Evolutionary conservation across 495 filamentous ascomycete species (phyloP), one percentile per base, ranked within the genome.

Genomic region (Talaromyces ruber): DNA sequence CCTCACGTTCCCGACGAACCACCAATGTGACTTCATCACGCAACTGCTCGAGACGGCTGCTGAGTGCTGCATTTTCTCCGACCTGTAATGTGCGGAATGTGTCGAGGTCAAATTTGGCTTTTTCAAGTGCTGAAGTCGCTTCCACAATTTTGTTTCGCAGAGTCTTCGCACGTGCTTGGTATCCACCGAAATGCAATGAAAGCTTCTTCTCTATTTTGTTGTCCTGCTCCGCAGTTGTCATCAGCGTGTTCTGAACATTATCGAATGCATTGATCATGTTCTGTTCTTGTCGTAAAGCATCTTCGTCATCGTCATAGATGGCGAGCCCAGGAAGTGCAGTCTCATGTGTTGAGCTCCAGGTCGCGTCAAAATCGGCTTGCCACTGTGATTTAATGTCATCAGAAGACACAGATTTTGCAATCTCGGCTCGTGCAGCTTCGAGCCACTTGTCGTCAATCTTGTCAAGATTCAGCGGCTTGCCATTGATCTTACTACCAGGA

Each of bases 121-220:
- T 87, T 64, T 86, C 84, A 24, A 97, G 76, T 0, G 87, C 89
- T n/a, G 85, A 81, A 26, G 85, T 81, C 26, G 92, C 92, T 66
- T 96, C 92, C 28, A 80, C 68, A 60, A 92, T 89, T 75, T 97
- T 97, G 63, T 83, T 79, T 28, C 88, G 86, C 11, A 98, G 81
- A 62, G 81, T 86, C 68, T 91, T 92, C 21, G 90, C 86, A 29
- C 94, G 90, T 64, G 90, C 85, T 71, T 92, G 88, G 73, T 98
- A 98, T 57, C 94, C 94, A 28, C 93, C 93, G 0, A 93, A 85
- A 64, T 93, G 86, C 53, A 95, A 74, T 6, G 82, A 81, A n/a
- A 98, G 84, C 76, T 97, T 97, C 79, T 96, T 96, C 72, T 98
- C 93, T 11, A 92, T 76, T 71, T 92, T 94, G 66, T 90, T 91